Conservation (phyloP, 345 rosid genomes). For the Physaria fendleri region DNA sequence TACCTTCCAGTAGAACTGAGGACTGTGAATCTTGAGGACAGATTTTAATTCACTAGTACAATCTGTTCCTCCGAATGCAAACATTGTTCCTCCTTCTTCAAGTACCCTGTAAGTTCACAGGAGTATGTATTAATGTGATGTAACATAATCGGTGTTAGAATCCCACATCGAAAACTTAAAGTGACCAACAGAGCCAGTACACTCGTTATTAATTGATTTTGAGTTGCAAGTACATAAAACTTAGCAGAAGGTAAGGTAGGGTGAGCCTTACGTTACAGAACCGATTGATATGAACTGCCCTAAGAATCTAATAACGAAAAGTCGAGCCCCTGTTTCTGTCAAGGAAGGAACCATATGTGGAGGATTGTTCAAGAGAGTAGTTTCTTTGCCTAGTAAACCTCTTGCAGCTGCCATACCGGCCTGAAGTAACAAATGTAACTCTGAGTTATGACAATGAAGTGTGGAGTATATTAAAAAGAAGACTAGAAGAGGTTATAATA, state of each 20-base stretch:
- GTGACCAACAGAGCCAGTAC: too few species aligned
- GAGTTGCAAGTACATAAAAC: too few species aligned
- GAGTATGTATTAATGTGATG: background rate
- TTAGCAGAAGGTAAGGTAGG: too few species aligned
- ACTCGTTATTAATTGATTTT: too few species aligned
- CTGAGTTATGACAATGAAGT: background rate
- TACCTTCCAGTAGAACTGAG: slow-evolving; percentile 87
- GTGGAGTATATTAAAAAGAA: too few species aligned
- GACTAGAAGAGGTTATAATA: too few species aligned
- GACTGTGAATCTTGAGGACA: slow-evolving; percentile 53
- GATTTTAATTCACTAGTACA: slow-evolving; percentile 36
- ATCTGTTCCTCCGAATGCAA: slow-evolving; percentile 44
- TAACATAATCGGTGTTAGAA: too few species aligned
- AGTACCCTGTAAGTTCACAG: slow-evolving; percentile 13
- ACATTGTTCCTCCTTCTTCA: slow-evolving; percentile 75
- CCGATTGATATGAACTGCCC: slow-evolving; percentile 59
- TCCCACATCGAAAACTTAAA: too few species aligned
- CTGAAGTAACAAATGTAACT: background rate
- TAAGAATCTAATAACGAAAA: slow-evolving; percentile 62
- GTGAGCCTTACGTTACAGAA: slow-evolving; percentile 38
- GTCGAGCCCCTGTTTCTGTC: slow-evolving; percentile 54
- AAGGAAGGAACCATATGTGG: slow-evolving; percentile 72
- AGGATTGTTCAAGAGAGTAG: slow-evolving; percentile 16
- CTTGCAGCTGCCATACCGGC: slow-evolving; percentile 41
- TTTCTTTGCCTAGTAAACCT: slow-evolving; percentile 42